phyloP scores from a whole-genome alignment of 495 filamentous ascomycete genomes.

The Trichoderma gamsii region DNA sequence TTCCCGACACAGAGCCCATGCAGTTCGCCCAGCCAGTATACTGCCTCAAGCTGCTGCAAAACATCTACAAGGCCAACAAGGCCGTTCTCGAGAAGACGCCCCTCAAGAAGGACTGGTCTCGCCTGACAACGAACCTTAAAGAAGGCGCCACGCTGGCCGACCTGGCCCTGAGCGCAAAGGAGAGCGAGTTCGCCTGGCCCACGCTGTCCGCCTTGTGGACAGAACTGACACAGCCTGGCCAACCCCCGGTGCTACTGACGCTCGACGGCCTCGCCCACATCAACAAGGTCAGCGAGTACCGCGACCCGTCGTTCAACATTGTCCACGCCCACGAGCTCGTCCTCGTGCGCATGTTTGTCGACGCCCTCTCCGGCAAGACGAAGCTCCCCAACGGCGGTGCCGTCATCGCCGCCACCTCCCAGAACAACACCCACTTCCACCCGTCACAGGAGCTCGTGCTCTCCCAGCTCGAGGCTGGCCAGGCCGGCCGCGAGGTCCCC shows the following conservation, averaged over 20 bases:
- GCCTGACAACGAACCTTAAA: constrained; percentile 37
- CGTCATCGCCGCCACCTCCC: constrained; percentile 65
- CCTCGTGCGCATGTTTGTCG: constrained; percentile 68
- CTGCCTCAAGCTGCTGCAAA: constrained; percentile 61
- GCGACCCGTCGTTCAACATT: constrained; percentile 54
- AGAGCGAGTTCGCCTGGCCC: constrained; percentile 69
- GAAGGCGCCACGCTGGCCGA: constrained; percentile 58
- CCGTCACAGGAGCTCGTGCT: constrained; percentile 63
- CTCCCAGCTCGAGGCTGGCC: constrained; percentile 41
- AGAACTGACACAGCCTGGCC: constrained; percentile 62
- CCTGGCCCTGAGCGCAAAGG: constrained; percentile 64
- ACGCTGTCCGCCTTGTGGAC: constrained; percentile 76
- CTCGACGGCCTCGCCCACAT: constrained; percentile 75
- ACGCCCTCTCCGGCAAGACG: constrained; percentile 54
- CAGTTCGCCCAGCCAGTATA: constrained; percentile 75
- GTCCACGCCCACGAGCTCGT: constrained; percentile 86
- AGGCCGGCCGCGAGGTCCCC: constrained; percentile 41
- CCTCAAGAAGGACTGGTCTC: constrained; percentile 50
- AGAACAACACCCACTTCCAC: constrained; percentile 55
- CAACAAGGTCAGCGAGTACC: constrained; percentile 70
- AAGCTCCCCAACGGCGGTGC: constrained; percentile 70
- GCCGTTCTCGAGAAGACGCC: constrained; percentile 52
- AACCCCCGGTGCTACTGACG: constrained; percentile 72
- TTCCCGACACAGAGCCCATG: constrained; percentile 47
- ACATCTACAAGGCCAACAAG: constrained; percentile 68